Evolutionary conservation across 2,329 filamentous ascomycete species (phyloP), one percentile per base, ranked within the genome.

Genomic region (Colletotrichum sp.): DNA sequence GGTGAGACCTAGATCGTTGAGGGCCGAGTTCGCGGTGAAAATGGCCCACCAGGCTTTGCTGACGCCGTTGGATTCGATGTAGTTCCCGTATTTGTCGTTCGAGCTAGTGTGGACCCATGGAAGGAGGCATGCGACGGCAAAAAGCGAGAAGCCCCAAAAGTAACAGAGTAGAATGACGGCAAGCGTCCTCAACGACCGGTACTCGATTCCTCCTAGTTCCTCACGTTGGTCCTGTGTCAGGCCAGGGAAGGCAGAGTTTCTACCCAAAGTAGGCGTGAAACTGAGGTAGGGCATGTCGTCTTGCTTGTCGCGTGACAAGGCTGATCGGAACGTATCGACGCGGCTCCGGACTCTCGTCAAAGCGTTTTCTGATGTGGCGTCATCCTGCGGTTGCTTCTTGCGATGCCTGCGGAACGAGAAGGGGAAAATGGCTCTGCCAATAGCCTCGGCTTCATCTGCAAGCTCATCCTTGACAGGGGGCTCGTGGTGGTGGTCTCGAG

Each of bases 191-290:
- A 99, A 84, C 0, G 96, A 95, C 8, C 97, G 93, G 81, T 99
- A 99, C 83, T 99, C 97, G 77, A 99, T 98, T 25, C 97, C 97
- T 13, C 97, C 97, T 4, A 99, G 87, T 84, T 99, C 97, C 82
- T 99, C 96, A 78, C 97, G 92, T 84, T 99, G 96, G 78, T 97
- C 95, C 79, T 98, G 94, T 0, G 94, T 95, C 78, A 99, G 85
- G 79, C 96, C 95, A 15, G 97, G 90, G 81, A 98, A 99, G 48
- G 95, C 94, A 13, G 96, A 98, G 83, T 99, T 99, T 77, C 97
- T 93, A 28, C 94, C 96, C 70, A 98, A 91, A 0, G 97, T 99
- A 3, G 97, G 95, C 75, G 96, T 93, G 91, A 95, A 98, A 83
- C 95, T 98, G 67, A 99, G 90, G 83, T 99, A 99, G 0, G 97